Conservation (phyloP, 805 yeast genomes). For the Ogataea corticis region DNA sequence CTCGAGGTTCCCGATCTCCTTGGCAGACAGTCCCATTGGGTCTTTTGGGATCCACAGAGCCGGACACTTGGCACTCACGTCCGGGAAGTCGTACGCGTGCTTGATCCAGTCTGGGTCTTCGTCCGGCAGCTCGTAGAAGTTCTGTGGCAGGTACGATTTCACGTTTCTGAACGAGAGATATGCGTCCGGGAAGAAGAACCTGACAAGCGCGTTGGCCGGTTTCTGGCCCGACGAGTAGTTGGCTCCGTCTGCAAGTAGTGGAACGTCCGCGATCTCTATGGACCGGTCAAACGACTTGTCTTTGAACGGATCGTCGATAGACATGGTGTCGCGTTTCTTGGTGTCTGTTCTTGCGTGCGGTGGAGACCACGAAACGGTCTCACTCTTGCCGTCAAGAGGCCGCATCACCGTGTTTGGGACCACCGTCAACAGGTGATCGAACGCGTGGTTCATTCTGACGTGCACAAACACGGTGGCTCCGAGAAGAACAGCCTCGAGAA, state of each 20-base stretch:
- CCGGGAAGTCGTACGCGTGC: conserved; percentile 78
- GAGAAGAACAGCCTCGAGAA: conserved; percentile 66
- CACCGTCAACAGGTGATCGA: conserved; percentile 56
- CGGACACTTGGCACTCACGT: conserved; percentile 66
- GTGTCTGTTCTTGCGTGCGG: neutral
- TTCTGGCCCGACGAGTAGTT: conserved; percentile 30
- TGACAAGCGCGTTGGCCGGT: conserved; percentile 27
- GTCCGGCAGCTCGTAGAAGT: conserved; percentile 50
- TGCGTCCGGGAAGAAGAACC: conserved; percentile 57
- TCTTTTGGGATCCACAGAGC: conserved; percentile 92
- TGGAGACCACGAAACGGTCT: conserved; percentile 56
- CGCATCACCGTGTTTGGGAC: conserved; percentile 75
- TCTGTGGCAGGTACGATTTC: conserved; percentile 56
- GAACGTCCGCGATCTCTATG: conserved; percentile 35
- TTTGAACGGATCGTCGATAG: conserved; percentile 4
- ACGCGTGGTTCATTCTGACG: conserved; percentile 60
- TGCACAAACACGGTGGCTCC: conserved; percentile 71
- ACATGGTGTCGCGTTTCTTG: neutral
- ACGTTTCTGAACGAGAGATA: conserved; percentile 51
- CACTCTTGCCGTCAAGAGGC: conserved; percentile 68
- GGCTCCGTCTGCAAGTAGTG: conserved; percentile 71
- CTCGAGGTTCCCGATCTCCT: conserved; percentile 55
- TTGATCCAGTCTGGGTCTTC: conserved; percentile 44
- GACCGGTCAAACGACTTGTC: conserved; percentile 2
- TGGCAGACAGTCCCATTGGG: conserved; percentile 74